Evolutionary conservation across 2,329 filamentous ascomycete species (phyloP).

Genomic region (Coniochaeta ligniaria): DNA sequence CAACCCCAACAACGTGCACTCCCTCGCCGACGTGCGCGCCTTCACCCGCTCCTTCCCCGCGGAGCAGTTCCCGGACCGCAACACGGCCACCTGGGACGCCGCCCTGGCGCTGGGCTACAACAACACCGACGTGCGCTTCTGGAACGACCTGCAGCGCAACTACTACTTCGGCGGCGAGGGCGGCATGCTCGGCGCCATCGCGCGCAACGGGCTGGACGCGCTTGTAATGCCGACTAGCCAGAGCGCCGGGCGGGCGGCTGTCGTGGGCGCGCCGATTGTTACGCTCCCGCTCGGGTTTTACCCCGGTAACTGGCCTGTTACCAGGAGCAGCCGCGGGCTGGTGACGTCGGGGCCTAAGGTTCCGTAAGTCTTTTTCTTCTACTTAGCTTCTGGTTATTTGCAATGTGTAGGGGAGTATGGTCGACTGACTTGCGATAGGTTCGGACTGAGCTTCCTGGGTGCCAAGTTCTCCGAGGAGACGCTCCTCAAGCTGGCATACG

Average conservation of each 20-base stretch:
- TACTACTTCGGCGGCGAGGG: constrained; percentile 48
- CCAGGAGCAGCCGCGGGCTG: constrained; percentile 35
- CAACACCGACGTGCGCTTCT: constrained; percentile 50
- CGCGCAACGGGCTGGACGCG: constrained; percentile 40
- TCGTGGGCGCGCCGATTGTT: constrained; percentile 53
- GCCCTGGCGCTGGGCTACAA: constrained; percentile 25
- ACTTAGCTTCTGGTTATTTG: too few relatives aligned
- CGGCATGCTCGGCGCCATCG: constrained; percentile 45
- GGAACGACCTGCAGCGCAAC: constrained; percentile 46
- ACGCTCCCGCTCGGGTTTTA: constrained; percentile 58
- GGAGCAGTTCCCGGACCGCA: constrained; percentile 4
- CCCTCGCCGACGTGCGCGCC: constrained; percentile 38
- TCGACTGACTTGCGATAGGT: too few relatives aligned
- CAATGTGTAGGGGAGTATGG: too few relatives aligned
- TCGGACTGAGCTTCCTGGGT: constrained; percentile 2
- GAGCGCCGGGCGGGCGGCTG: constrained; percentile 39
- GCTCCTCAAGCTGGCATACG: background rate
- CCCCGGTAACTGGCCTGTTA: constrained; percentile 37
- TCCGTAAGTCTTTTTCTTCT: too few relatives aligned
- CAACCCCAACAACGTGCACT: constrained; percentile 50
- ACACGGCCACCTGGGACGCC: constrained; percentile 17
- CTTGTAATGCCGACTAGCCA: constrained; percentile 50
- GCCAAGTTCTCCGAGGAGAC: constrained; percentile 3
- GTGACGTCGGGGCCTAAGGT: constrained; percentile 41
- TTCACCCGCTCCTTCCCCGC: constrained; percentile 1